A percentile compares a stretch with the other conserved stretches of the same genome.
Evolutionary conservation across 1,284 basidiomycete species (phyloP).

Genomic region (Paramarasmius palmivorus): DNA sequence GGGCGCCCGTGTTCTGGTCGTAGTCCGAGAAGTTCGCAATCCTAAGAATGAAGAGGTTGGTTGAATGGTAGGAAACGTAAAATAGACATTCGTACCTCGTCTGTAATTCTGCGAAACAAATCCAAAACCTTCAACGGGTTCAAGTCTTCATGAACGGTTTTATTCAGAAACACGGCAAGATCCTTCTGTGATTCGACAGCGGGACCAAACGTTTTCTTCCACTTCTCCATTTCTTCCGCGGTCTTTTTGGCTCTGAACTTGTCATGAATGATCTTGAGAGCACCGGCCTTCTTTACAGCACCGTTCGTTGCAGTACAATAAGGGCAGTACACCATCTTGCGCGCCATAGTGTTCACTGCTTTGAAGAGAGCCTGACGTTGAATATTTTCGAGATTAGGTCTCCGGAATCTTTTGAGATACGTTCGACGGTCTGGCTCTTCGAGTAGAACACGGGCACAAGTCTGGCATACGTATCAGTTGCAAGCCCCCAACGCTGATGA

Average conservation of each 20-base stretch:
- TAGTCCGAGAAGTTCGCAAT: conserved; percentile 93
- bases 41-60: conserved; percentile 46
- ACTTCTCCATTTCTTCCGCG: conserved; percentile 85
- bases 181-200: conserved; percentile 90
- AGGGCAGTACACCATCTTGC: conserved; percentile 91
- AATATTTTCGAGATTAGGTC: conserved; percentile 91
- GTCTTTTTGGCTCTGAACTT: conserved; percentile 97
- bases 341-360: conserved; percentile 85
- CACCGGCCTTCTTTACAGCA: conserved; percentile 94
- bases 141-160: conserved; percentile 90
- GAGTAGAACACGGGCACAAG: conserved; percentile 92
- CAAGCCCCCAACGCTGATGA: not conserved
- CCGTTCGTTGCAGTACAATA: conserved; percentile 95
- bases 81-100: conserved; percentile 61
- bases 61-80: not conserved
- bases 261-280: conserved; percentile 96
- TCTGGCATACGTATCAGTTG: conserved; percentile 45
- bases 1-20: conserved; percentile 90
- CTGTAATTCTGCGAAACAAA: conserved; percentile 90
- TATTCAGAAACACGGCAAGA: conserved; percentile 82
- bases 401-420: conserved; percentile 88
- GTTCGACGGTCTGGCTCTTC: conserved; percentile 84
- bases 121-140: conserved; percentile 95
- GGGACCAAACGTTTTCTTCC: conserved; percentile 81
- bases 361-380: conserved; percentile 87